Evolutionary conservation across 108 stramenopile species (phyloP).

Genomic region (Nitzschia putrida): DNA sequence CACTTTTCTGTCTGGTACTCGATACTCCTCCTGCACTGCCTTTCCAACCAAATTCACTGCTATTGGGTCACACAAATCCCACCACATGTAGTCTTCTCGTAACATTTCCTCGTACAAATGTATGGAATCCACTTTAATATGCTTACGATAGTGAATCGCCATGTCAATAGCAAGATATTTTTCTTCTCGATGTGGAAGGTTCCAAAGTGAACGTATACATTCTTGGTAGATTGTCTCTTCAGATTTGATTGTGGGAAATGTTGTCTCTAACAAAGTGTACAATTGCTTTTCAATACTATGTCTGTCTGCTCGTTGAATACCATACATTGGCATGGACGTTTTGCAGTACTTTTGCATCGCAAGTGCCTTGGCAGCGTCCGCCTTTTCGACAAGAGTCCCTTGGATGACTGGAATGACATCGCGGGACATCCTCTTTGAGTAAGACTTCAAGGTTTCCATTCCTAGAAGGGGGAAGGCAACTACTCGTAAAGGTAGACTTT

Average conservation of each 20-base stretch:
- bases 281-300: slow-evolving; percentile 7
- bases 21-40: neutral
- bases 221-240: neutral
- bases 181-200: slow-evolving; percentile 15
- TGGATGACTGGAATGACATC: neutral
- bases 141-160: slow-evolving; percentile 13
- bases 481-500: no score
- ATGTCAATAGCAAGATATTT: slow-evolving; percentile 27
- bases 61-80: slow-evolving; percentile 25
- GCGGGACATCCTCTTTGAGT: no score
- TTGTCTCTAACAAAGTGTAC: neutral
- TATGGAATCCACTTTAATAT: neutral
- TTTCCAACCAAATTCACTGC: slow-evolving; percentile 11
- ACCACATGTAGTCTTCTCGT: slow-evolving; percentile 21
- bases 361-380: slow-evolving; percentile 5
- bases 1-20: neutral
- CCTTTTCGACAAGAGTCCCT: neutral
- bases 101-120: slow-evolving; percentile 4
- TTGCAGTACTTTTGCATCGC: slow-evolving; percentile 17
- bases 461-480: no score
- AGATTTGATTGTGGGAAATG: neutral
- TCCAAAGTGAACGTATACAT: slow-evolving; percentile 7
- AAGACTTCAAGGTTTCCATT: no score
- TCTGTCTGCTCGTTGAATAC: slow-evolving; percentile 13
- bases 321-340: slow-evolving; percentile 13